Evolutionary conservation across 1,284 basidiomycete genomes (phyloP).

Genomic region (Cryptococcus amylolentus): DNA sequence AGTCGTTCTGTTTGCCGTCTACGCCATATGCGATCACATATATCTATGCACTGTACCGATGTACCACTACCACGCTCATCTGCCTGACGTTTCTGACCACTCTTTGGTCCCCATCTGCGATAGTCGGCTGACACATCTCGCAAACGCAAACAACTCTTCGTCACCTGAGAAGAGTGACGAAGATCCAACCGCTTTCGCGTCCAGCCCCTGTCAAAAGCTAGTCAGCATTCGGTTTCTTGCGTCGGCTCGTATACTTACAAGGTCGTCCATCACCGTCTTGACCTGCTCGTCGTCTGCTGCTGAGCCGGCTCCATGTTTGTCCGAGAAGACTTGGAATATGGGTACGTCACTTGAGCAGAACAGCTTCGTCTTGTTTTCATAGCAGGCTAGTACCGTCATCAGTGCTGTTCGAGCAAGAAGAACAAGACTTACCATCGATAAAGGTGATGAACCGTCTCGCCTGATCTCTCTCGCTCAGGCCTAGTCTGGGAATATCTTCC

Average conservation of each 20-base stretch:
- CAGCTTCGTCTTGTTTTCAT: conserved; percentile 88
- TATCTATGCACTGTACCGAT: no score
- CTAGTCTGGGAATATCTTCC: conserved; percentile 82
- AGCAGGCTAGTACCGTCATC: conserved; percentile 61
- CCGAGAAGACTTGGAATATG: conserved; percentile 80
- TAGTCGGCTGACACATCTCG: conserved; percentile 81
- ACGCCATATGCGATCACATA: no score
- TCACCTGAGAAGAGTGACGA: conserved; percentile 88
- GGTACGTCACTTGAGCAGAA: conserved; percentile 87
- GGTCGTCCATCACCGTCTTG: conserved; percentile 83
- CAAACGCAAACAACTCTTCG: conserved; percentile 92
- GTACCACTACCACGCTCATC: neutral
- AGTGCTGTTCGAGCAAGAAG: neutral
- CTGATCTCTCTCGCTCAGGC: conserved; percentile 79
- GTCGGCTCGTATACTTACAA: conserved; percentile 55
- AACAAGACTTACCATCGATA: conserved; percentile 68
- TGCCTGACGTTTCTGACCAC: conserved; percentile 27
- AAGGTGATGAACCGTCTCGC: conserved; percentile 96
- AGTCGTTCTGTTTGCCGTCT: no score
- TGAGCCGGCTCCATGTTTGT: conserved; percentile 52
- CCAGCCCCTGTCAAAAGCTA: conserved; percentile 60
- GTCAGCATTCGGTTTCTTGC: neutral
- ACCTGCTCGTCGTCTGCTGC: conserved; percentile 61
- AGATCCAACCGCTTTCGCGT: conserved; percentile 66
- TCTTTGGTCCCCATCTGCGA: conserved; percentile 73